Conservation (phyloP, 345 rosid species). For the Ceriops tagal region DNA sequence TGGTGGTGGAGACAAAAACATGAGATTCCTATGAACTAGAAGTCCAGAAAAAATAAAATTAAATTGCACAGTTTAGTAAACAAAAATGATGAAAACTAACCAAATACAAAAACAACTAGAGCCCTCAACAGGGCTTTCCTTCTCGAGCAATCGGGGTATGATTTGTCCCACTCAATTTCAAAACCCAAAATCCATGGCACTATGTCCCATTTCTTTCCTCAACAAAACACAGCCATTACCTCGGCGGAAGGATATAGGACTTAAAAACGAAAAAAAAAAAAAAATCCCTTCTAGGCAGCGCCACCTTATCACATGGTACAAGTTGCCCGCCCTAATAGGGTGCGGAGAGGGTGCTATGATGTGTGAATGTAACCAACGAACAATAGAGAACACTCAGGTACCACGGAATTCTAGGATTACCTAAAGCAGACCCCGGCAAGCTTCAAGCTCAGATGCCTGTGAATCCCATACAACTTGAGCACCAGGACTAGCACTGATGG, state of each 20-base stretch:
- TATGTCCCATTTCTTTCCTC: conserved; percentile 25
- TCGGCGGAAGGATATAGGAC: conserved; percentile 36
- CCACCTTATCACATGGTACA: conserved; percentile 36
- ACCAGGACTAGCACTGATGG: conserved; percentile 30
- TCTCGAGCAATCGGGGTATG: conserved; percentile 24
- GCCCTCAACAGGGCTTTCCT: conserved; percentile 22
- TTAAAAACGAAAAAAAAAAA: conserved; percentile 19
- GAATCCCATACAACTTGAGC: conserved; percentile 44
- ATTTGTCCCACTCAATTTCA: conserved; percentile 33
- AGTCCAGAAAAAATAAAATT: conserved; percentile 11
- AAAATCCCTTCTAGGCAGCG: conserved; percentile 27
- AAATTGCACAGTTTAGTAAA: conserved; percentile 17
- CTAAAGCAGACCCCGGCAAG: conserved; percentile 49
- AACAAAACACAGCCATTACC: conserved; percentile 32
- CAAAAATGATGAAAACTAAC: conserved; percentile 29
- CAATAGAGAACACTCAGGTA: conserved; percentile 2
- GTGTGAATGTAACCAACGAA: conserved; percentile 9
- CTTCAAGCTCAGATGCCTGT: conserved; percentile 54
- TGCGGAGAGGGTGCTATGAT: conserved; percentile 11
- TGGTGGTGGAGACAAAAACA: neutral
- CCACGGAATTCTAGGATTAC: conserved; percentile 1
- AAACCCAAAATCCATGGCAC: conserved; percentile 44
- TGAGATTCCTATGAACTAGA: conserved; percentile 11
- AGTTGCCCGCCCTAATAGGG: conserved; percentile 26
- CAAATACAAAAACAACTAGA: conserved; percentile 34